Base-by-base conservation (phyloP, 371 early-diverging fungal species). In the Hamiltosporidium tvaerminnensis region DNA sequence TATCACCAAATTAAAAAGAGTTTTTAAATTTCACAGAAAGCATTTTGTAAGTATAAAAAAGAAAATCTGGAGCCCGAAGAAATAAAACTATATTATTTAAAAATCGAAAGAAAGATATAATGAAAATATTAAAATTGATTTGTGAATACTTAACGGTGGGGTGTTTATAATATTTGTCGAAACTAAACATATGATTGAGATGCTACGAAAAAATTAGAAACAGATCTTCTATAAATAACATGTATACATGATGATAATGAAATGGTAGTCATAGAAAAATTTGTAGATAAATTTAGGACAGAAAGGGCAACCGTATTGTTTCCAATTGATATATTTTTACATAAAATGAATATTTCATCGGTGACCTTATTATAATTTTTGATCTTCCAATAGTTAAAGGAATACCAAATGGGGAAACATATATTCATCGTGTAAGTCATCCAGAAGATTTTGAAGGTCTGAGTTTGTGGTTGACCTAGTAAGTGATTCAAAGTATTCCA, bases 351-450 rank as follows among this genome's bases (percentile, higher is more conserved):
- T 81, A 94, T 94, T 71, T 92, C 92, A 77, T 89, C 88, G 30
- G 92, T 96, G 53, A 95, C 79, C 89, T 95, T 7, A 96, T 97
- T 53, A 94, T 97, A 81, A 96, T 96, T 83, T 96, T 91, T 84
- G 96, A 96, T 79, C 90, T 96, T 74, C 96, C 96, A 63, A 87
- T 89, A 77, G 44, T 44, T 44, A 9, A 44, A 9, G 44, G 44
- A 9, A 9, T 14, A 7, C 44, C 44, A 44, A 90, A 89, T 65
- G 87, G 93, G 31, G 96, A 97, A 76, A 94, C 93, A 1, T 96
- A 97, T 75, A 82, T 96, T 41, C 96, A 97, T 81, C 86, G 98
- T 69, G 92, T 97, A 72, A 96, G 98, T 35, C 75, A 55, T 78
- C 82, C 50, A 96, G 96, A 5, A 85, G 98, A 64, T 96, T 91